Conservation (phyloP, 2,329 filamentous ascomycete species). For the Amauroascus niger region DNA sequence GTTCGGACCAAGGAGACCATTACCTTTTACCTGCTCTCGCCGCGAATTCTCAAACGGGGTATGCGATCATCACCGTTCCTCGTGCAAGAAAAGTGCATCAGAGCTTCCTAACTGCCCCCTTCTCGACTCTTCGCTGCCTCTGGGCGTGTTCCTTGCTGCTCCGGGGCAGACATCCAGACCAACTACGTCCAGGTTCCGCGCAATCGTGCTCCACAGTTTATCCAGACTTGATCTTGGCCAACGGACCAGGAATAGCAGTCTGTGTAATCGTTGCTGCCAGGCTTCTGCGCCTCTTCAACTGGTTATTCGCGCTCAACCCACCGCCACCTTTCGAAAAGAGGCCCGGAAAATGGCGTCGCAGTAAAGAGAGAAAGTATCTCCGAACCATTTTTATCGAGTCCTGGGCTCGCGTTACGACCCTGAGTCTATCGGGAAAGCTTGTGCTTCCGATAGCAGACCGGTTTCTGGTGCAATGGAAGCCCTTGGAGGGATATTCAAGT, state of each 20-base stretch:
- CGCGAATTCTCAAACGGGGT: slow-evolving; percentile 32
- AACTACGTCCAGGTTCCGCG: slow-evolving; percentile 19
- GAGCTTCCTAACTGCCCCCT: slow-evolving; percentile 60
- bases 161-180: slow-evolving; percentile 28
- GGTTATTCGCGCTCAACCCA: slow-evolving; percentile 13
- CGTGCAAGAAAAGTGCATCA: slow-evolving; percentile 78
- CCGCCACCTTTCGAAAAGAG: slow-evolving; percentile 13
- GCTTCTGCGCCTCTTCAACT: slow-evolving; percentile 46
- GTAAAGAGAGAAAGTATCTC: slow-evolving; percentile 40
- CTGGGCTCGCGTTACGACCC: slow-evolving; percentile 71
- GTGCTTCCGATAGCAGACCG: slow-evolving; percentile 63
- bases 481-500: slow-evolving; percentile 43
- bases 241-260: slow-evolving; percentile 81
- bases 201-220: slow-evolving; percentile 31
- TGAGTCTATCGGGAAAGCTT: slow-evolving; percentile 78
- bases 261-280: slow-evolving; percentile 56
- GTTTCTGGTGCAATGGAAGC: slow-evolving; percentile 73
- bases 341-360: neutral
- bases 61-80: slow-evolving; percentile 58
- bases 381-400: slow-evolving; percentile 81
- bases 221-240: slow-evolving; percentile 71
- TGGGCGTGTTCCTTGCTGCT: slow-evolving; percentile 52
- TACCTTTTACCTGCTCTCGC: neutral
- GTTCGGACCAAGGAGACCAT: neutral
- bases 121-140: slow-evolving; percentile 58